These are phyloP conservation scores for Eucommia ulmoides DNA, from an alignment of 257 asterid species.

Conservation along the genomic window DNA sequence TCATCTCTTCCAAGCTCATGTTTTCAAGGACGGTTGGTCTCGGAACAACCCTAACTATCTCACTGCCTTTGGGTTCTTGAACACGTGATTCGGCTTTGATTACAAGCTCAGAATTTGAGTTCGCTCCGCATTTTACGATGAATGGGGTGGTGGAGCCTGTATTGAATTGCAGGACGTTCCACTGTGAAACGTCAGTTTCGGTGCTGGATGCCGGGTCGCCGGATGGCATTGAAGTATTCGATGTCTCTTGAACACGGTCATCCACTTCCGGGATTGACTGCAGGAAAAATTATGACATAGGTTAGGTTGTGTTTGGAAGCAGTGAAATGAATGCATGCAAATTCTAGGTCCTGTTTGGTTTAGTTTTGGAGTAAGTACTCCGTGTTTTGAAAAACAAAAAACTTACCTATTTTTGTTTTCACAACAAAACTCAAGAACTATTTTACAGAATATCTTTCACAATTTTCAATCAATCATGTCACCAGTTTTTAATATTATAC, in stretches of 20 bases:
- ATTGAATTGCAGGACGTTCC: constrained; percentile 95
- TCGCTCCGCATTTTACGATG: constrained; percentile 94
- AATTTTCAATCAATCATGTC: too few relatives aligned
- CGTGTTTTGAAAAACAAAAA: too few relatives aligned
- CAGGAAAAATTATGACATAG: background rate
- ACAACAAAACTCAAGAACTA: too few relatives aligned
- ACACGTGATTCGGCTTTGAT: constrained; percentile 83
- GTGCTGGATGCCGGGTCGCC: constrained; percentile 25
- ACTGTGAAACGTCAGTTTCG: constrained; percentile 92
- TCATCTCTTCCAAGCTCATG: constrained; percentile 71
- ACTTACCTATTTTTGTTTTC: too few relatives aligned
- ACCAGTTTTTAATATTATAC: too few relatives aligned
- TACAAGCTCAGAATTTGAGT: constrained; percentile 81
- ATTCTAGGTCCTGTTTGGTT: too few relatives aligned
- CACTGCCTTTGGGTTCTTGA: constrained; percentile 92
- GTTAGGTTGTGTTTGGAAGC: too few relatives aligned
- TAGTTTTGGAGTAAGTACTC: too few relatives aligned
- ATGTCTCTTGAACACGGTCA: constrained; percentile 34
- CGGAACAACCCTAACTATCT: constrained; percentile 80
- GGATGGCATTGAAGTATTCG: constrained; percentile 25
- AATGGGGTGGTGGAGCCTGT: constrained; percentile 88
- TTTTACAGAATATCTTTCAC: too few relatives aligned
- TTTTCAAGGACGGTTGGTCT: constrained; percentile 63
- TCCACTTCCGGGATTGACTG: constrained; percentile 83
- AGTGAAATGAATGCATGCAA: too few relatives aligned